Percentiles rank a stretch among this genome's conserved stretches.
phyloP scores from a whole-genome alignment of 768 basidiomycete species.

The Cytidiella melzeri region DNA sequence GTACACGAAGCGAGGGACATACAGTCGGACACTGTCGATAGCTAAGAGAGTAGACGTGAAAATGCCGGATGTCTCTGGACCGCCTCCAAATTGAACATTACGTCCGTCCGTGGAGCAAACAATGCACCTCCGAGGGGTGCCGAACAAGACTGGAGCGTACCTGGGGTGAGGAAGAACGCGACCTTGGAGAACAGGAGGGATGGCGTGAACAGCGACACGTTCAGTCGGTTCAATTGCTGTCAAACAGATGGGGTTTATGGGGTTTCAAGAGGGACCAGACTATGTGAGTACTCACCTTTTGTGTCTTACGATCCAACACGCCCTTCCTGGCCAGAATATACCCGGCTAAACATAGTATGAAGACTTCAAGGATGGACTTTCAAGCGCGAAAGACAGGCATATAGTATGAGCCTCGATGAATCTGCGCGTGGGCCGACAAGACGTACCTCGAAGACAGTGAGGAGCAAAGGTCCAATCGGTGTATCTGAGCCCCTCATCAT shows the following conservation, averaged over 20 bases:
- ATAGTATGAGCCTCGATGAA: neutral
- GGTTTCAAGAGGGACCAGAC: too few species aligned
- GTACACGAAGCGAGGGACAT: too few species aligned
- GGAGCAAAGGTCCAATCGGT: constrained; percentile 40
- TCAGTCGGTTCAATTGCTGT: constrained; percentile 74
- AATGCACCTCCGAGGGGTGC: too few species aligned
- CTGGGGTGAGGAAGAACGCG: constrained; percentile 77
- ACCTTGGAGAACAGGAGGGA: constrained; percentile 91
- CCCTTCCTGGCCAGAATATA: constrained; percentile 73
- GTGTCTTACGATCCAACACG: constrained; percentile 83
- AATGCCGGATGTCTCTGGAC: too few species aligned
- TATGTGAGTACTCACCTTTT: constrained; percentile 63
- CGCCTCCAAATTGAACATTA: too few species aligned
- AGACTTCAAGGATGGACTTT: constrained; percentile 86
- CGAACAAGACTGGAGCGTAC: constrained; percentile 31
- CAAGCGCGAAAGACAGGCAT: neutral
- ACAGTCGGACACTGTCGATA: too few species aligned
- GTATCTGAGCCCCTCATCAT: constrained; percentile 13
- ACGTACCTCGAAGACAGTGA: constrained; percentile 54
- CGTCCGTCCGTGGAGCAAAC: too few species aligned
- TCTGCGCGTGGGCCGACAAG: neutral
- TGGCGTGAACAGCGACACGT: constrained; percentile 86
- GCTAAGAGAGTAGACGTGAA: too few species aligned
- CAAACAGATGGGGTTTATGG: neutral
- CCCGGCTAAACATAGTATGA: constrained; percentile 78